phyloP scores from a whole-genome alignment of 139 green algal genomes.

The Tetraselmis chui region DNA sequence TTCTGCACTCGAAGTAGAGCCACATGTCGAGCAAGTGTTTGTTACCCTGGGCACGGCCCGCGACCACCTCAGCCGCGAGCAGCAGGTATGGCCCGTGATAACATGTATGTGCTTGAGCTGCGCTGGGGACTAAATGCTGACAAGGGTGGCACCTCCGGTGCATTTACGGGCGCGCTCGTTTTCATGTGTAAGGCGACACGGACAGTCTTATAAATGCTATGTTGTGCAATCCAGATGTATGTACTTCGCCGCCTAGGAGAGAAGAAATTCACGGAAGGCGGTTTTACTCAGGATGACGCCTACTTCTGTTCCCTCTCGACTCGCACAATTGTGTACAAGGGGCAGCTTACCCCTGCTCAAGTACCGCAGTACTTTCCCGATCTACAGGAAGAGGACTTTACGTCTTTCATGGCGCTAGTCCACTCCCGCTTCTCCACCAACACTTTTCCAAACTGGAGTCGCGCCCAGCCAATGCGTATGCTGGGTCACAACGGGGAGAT shows the following conservation, averaged over 20 bases:
- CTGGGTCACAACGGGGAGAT: slow-evolving; percentile 94
- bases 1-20: slow-evolving; percentile 68
- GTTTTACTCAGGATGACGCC: slow-evolving; percentile 59
- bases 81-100: too few relatives aligned
- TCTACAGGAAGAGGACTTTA: slow-evolving; percentile 70
- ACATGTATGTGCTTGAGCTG: too few relatives aligned
- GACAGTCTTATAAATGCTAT: too few relatives aligned
- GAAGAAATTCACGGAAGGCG: slow-evolving; percentile 17
- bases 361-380: slow-evolving; percentile 80
- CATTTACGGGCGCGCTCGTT: slow-evolving; percentile 1
- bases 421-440: slow-evolving; percentile 96
- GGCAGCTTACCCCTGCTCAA: slow-evolving; percentile 86
- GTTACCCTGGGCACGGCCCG: slow-evolving; percentile 32
- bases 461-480: slow-evolving; percentile 89
- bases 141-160: background rate
- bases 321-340: slow-evolving; percentile 93
- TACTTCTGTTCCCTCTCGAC: slow-evolving; percentile 90
- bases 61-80: slow-evolving; percentile 22
- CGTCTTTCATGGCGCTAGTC: slow-evolving; percentile 85
- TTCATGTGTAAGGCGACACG: too few relatives aligned
- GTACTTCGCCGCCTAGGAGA: slow-evolving; percentile 79
- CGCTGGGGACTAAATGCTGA: background rate
- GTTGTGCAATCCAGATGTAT: slow-evolving; percentile 63
- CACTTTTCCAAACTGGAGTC: slow-evolving; percentile 89
- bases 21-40: slow-evolving; percentile 86